These are phyloP conservation scores for Leucoagaricus sp. DNA, from an alignment of 1,284 basidiomycete genomes.

Conservation along the genomic window DNA sequence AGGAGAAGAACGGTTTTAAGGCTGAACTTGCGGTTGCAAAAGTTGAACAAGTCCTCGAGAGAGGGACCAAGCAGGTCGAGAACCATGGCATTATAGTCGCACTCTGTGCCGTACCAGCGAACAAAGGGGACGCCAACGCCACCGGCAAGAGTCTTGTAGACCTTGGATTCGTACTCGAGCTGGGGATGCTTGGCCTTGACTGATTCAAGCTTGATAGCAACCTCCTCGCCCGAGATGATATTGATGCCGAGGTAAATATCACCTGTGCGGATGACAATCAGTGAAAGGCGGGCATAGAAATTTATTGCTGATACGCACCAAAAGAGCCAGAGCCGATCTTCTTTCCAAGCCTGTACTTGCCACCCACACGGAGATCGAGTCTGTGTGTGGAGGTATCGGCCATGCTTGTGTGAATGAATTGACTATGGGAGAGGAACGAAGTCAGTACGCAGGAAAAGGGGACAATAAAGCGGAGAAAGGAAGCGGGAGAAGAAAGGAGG, in stretches of 20 bases:
- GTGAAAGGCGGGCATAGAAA: conserved; percentile 12
- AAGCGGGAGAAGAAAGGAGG: conserved; percentile 22
- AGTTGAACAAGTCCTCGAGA: conserved; percentile 99
- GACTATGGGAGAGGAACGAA: conserved; percentile 23
- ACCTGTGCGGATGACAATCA: conserved; percentile 47
- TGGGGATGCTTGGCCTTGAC: conserved; percentile 99
- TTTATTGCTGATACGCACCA: conserved; percentile 64
- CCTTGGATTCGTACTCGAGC: conserved; percentile 97
- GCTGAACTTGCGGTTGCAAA: conserved; percentile 98
- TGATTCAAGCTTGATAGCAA: conserved; percentile 99
- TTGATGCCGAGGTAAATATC: conserved; percentile 99
- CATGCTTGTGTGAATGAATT: conserved; percentile 42
- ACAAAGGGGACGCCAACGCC: conserved; percentile 99
- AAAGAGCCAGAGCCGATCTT: conserved; percentile 99
- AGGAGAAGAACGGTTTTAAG: conserved; percentile 97
- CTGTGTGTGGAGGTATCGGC: conserved; percentile 70
- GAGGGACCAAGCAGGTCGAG: conserved; percentile 97
- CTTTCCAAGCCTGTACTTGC: conserved; percentile 99
- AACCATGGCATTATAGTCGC: conserved; percentile 99
- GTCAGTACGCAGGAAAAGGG: conserved; percentile 20
- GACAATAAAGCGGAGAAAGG: conserved; percentile 17
- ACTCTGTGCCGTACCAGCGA: conserved; percentile 98
- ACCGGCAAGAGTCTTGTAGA: conserved; percentile 96
- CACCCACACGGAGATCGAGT: conserved; percentile 94
- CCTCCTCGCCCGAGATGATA: conserved; percentile 99